These are phyloP conservation scores for Fusarium lyarnte DNA, from an alignment of 2,329 filamentous ascomycete genomes.

Conservation along the genomic window DNA sequence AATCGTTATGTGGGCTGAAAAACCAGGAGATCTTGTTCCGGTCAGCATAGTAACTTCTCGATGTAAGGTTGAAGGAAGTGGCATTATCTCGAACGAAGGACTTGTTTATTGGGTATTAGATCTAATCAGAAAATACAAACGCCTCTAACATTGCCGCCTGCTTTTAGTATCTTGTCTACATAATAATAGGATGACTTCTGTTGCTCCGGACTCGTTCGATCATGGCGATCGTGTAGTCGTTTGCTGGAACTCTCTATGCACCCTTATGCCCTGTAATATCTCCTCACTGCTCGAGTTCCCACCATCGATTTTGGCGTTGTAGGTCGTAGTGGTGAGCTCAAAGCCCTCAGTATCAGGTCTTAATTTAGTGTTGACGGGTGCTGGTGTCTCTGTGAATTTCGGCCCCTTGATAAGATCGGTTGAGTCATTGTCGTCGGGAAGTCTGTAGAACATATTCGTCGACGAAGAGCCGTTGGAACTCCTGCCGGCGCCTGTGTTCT, in stretches of 20 bases:
- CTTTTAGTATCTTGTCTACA: not conserved
- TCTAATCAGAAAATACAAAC: not conserved
- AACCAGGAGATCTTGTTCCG: not conserved
- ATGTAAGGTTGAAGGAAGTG: not conserved
- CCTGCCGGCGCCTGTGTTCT: not conserved
- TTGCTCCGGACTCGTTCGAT: not conserved
- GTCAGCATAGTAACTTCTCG: too few relatives aligned
- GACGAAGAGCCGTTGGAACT: conserved; percentile 24
- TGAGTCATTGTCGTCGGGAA: conserved; percentile 46
- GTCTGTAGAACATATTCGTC: conserved; percentile 45
- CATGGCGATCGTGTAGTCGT: conserved; percentile 29
- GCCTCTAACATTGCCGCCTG: not conserved
- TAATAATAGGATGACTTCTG: not conserved
- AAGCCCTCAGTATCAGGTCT: conserved; percentile 48
- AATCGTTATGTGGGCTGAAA: not conserved
- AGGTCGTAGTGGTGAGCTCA: conserved; percentile 46
- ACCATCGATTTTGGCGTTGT: conserved; percentile 39
- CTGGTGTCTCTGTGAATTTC: not conserved
- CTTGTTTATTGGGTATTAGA: conserved; percentile 4
- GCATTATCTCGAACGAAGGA: not conserved
- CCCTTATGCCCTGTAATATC: conserved; percentile 51
- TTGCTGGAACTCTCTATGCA: conserved; percentile 50
- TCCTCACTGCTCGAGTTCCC: conserved; percentile 49
- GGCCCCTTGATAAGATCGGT: conserved; percentile 34
- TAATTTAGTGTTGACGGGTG: conserved; percentile 23